Evolutionary conservation across 2,329 filamentous ascomycete species (phyloP), one percentile per base, ranked within the genome.

Genomic region (Mycosphaerella sp.): DNA sequence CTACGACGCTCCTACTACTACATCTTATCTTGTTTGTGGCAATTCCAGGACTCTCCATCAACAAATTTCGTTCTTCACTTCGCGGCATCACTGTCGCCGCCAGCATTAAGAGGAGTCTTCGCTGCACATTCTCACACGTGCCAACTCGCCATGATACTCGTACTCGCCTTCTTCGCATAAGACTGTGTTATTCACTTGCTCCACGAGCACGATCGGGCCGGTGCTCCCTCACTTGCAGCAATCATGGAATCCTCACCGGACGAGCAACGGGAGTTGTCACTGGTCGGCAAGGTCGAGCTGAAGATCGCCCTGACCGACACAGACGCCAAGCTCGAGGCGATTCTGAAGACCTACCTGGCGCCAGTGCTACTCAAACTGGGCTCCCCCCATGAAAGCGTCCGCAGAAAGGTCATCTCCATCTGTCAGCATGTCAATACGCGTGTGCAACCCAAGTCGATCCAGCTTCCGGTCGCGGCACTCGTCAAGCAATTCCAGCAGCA

Each of bases 401-500:
- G 92, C 64, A 85, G 85, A 64, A 93, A 92, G 74, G 81, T 87
- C 60, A 83, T 87, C 56, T 77, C 82, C 29, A 78, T 87, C 59
- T 87, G 84, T 66, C 83, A 86, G 67, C 85, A 89, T 72, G 73
- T 88, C 71, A 87, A 84, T 66, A 83, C 82, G 14, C 74, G 82
- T 55, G 76, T 83, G 60, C 79, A 82, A 67, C 73, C 79, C 60
- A 73, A 75, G 67, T 76, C 78, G 7, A 83, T 96, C 59, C 78
- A 91, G 51, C 76, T 98, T 5, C 93, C 93, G 0, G 90, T 97
- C 10, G 80, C 82, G n/a, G 82, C 84, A 12, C 78, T 98, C 14
- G 72, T 97, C 51, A 85, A 90, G 62, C 93, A 97, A 69, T 96
- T 95, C 77, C 95, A 95, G 70, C 82, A 87, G 21, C 82, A 82